Evolutionary conservation across 192 early-diverging fungal species (phyloP).

Genomic region (Coemansia sp.): DNA sequence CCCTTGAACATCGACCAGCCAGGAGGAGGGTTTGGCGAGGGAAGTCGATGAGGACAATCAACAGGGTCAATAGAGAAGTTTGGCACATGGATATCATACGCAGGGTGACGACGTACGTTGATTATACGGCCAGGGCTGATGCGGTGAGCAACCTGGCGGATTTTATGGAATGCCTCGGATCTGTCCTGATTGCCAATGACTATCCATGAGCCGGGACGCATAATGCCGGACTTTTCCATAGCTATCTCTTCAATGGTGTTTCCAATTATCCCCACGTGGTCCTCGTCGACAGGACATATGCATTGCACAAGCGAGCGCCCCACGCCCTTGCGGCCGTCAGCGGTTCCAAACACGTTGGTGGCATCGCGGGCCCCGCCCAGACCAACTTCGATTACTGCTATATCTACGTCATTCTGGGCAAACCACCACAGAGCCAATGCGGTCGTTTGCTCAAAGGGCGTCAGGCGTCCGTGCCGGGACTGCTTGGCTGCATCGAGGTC

Average conservation of each 20-base stretch:
- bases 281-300: slow-evolving; percentile 69
- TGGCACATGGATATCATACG: slow-evolving; percentile 33
- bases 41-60: background rate
- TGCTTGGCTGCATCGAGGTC: slow-evolving; percentile 36
- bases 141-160: slow-evolving; percentile 36
- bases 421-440: slow-evolving; percentile 62
- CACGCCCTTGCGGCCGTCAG: slow-evolving; percentile 38
- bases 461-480: slow-evolving; percentile 37
- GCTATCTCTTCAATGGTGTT: slow-evolving; percentile 67
- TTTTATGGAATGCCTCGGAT: slow-evolving; percentile 35
- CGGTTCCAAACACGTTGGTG: slow-evolving; percentile 69
- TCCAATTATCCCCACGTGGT: slow-evolving; percentile 75
- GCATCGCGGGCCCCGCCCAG: slow-evolving; percentile 77
- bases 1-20: slow-evolving; percentile 44
- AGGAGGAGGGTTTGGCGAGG: slow-evolving; percentile 6
- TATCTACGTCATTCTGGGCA: slow-evolving; percentile 58
- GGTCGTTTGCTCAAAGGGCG: slow-evolving; percentile 73
- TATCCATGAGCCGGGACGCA: slow-evolving; percentile 54
- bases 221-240: slow-evolving; percentile 75
- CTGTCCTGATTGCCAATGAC: slow-evolving; percentile 41
- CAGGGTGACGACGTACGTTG: slow-evolving; percentile 46
- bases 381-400: slow-evolving; percentile 82
- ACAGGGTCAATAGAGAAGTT: slow-evolving; percentile 21
- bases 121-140: slow-evolving; percentile 36
- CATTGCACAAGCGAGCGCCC: slow-evolving; percentile 50